Base-by-base conservation (phyloP, 257 asterid species). In the Solanum lignicaule region DNA sequence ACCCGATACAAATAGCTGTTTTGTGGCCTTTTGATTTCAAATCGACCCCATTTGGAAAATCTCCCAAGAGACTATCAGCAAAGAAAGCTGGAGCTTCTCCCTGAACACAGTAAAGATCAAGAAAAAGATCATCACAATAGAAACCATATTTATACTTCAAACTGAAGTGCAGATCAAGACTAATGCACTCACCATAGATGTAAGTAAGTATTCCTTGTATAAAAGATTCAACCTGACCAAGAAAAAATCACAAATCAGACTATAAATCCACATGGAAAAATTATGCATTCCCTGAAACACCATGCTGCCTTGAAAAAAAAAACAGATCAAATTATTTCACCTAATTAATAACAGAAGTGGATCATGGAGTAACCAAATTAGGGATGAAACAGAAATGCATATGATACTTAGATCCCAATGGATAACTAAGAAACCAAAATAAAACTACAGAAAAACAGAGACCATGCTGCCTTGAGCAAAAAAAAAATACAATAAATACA, bases 71-170 rank as follows among this genome's bases (percentile, higher is more conserved):
- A 92, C 92, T 92, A 33, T 94, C 98, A 52, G 90, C 90, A 76
- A 94, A n/a, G 88, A 94, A 92, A 52, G 93, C 98, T 86, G 98
- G 98, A 91, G 98, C 99, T 92, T 94, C 96, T 36, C 98, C 98
- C 99, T 96, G 90, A 89, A 75, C 41, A 92, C 55, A 87, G 66
- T 84, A 89, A 46, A 87, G 84, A 41, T 52, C 72, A 55, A 86
- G 41, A 87, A 83, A 86, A 88, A 83, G 52, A 87, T 86, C 87
- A 90, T 48, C 39, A 83, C 31, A 88, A 76, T 82, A 78, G 27
- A 78, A 66, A 36, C 71, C 73, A 88, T 27, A 89, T 46, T 25
- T 62, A 71, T 33, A 25, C 79, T 74, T 21, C 8, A 25, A 85
- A 31, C 35, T 23, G 8, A 16, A 60, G 55, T 62, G 27, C n/a